These are phyloP conservation scores for Glaciozyma antarctica DNA, from an alignment of 768 basidiomycete genomes.

Conservation along the genomic window DNA sequence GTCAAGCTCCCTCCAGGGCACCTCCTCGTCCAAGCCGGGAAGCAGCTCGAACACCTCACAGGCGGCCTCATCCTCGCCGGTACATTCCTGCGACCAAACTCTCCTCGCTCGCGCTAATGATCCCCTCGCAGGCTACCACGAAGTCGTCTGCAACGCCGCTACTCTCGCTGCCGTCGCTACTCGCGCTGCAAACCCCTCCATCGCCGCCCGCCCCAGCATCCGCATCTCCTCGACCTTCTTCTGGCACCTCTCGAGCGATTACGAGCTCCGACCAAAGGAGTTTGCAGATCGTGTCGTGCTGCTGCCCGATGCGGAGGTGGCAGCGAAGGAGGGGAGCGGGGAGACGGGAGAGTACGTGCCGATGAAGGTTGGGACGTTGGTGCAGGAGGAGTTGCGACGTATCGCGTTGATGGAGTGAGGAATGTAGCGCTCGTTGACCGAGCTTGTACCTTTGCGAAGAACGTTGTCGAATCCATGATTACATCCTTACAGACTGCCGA, in stretches of 20 bases:
- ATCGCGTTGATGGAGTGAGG: constrained; percentile 62
- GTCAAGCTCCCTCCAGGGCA: constrained; percentile 76
- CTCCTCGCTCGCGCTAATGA: not conserved
- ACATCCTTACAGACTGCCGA: no score
- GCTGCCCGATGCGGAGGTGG: constrained; percentile 46
- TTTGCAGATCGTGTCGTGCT: constrained; percentile 56
- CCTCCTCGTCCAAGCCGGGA: constrained; percentile 88
- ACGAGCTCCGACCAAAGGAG: constrained; percentile 61
- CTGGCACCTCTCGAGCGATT: constrained; percentile 46
- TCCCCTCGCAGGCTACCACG: constrained; percentile 60
- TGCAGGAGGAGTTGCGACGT: constrained; percentile 64
- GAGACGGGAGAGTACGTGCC: constrained; percentile 39
- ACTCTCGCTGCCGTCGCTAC: constrained; percentile 62
- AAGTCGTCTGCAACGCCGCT: constrained; percentile 78
- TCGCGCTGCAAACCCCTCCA: constrained; percentile 45
- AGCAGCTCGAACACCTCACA: constrained; percentile 63
- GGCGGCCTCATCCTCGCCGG: constrained; percentile 65
- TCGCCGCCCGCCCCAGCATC: constrained; percentile 71
- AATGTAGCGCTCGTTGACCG: no score
- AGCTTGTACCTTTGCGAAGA: no score
- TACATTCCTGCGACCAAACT: no score
- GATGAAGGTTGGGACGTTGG: constrained; percentile 84
- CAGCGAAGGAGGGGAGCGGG: constrained; percentile 40
- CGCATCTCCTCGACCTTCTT: constrained; percentile 97
- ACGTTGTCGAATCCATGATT: no score